Evolutionary conservation across 2,329 filamentous ascomycete species (phyloP), one percentile per base, ranked within the genome.

Genomic region (Lachnellula arida): DNA sequence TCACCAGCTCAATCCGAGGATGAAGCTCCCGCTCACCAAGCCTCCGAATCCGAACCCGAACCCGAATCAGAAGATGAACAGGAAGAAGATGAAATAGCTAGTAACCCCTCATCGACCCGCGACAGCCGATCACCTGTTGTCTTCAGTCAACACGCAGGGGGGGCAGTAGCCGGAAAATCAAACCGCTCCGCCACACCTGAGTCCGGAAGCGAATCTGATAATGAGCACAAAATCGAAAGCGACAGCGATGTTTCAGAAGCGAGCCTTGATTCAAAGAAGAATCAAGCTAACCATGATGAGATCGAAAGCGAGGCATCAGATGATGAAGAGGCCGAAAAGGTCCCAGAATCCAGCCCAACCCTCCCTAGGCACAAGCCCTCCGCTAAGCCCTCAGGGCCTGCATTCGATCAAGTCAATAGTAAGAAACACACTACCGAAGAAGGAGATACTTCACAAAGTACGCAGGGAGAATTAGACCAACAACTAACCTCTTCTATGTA

Each of bases 51-150:
- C 4, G 46, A 54, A 37, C 40, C 48, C 5, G 53, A 54, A 25
- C 35, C 53, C 49, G 46, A 22, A 25, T 48, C 44, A 7, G 15
- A 40, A 19, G 39, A 40, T n/a, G 15, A 40, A 15, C 39, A 40
- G 46, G 46, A 50, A 5, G 60, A 61, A 11, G 56, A 61, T 17
- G 54, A 54, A 8, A 60, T 52, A 25, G 57, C 61, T 23, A 64
- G 63, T 32, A 57, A 62, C 11, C 60, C 60, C 9, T 63, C 61
- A 11, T 63, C 63, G 4, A 54, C 44, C 9, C 60, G 65, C 1
- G 65, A 68, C 25, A 68, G 65, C 55, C 65, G 67, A 44, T 68
- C 67, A 22, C 67, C 67, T 17, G 56, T 68, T 22, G 54, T 60
- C 12, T 67, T 67, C 58, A 60, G 55, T 25, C 52, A 54, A 40